phyloP scores from a whole-genome alignment of 225 moss, liverwort and hornwort species.

The Takakia lepidozioides region DNA sequence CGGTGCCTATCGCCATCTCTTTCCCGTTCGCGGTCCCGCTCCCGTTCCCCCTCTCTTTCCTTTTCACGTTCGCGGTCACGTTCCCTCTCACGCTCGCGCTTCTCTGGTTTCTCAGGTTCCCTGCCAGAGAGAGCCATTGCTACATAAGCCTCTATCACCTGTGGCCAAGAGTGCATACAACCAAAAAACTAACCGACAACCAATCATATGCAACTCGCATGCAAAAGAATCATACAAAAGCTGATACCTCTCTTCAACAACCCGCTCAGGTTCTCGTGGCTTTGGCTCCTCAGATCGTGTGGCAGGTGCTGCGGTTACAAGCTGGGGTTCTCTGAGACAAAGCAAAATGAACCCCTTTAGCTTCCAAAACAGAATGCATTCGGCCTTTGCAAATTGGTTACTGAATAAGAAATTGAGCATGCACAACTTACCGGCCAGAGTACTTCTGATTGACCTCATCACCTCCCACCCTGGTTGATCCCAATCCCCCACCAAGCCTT shows the following conservation, averaged over 20 bases:
- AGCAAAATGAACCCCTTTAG: too few species aligned
- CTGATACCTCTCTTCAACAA: conserved; percentile 60
- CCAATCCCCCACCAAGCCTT: conserved; percentile 93
- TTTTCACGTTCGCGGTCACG: conserved; percentile 77
- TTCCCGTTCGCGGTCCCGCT: conserved; percentile 48
- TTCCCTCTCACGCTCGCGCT: conserved; percentile 89
- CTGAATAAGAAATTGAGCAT: too few species aligned
- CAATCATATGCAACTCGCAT: not conserved
- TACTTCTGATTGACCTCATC: conserved; percentile 99
- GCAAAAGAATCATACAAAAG: too few species aligned
- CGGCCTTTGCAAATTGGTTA: too few species aligned
- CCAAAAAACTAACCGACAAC: not conserved
- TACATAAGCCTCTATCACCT: not conserved
- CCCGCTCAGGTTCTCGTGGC: conserved; percentile 71
- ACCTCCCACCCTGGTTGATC: conserved; percentile 96
- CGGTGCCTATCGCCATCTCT: conserved; percentile 40
- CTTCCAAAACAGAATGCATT: too few species aligned
- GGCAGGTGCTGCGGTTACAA: conserved; percentile 53
- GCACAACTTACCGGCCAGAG: conserved; percentile 74
- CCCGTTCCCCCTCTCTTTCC: conserved; percentile 39
- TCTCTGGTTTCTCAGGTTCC: conserved; percentile 65
- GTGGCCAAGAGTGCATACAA: not conserved
- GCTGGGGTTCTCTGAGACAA: conserved; percentile 66
- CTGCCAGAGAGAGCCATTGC: conserved; percentile 15
- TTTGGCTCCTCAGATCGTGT: conserved; percentile 77